These are phyloP conservation scores for Trichosanthes cucumerina DNA, from an alignment of 306 rosid species.

Conservation along the genomic window DNA sequence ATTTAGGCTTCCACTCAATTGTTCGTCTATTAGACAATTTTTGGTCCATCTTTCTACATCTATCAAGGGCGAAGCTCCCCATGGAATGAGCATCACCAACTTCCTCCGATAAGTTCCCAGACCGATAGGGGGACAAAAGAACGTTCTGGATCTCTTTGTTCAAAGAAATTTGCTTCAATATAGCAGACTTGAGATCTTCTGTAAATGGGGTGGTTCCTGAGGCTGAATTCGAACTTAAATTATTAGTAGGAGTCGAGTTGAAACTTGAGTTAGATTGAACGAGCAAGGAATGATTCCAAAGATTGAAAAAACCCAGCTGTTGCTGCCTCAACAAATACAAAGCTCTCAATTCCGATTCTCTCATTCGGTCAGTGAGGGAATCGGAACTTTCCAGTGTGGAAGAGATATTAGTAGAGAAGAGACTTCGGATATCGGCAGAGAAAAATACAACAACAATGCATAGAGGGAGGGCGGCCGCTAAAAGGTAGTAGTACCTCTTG, in stretches of 20 bases:
- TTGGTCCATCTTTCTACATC: constrained; percentile 64
- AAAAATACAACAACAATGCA: constrained; percentile 31
- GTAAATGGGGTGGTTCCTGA: constrained; percentile 1
- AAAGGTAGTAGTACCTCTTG: constrained; percentile 33
- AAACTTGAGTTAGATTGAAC: constrained; percentile 16
- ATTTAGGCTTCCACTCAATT: constrained; percentile 72
- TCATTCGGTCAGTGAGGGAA: constrained; percentile 39
- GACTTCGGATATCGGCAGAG: constrained; percentile 31
- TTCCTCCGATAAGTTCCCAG: constrained; percentile 26
- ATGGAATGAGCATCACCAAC: constrained; percentile 24
- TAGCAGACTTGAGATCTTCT: constrained; percentile 42
- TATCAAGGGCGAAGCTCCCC: constrained; percentile 26
- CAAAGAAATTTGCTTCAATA: constrained; percentile 53
- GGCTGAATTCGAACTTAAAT: constrained; percentile 16
- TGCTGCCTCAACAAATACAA: constrained; percentile 60
- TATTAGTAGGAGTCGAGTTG: constrained; percentile 12
- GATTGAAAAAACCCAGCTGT: constrained; percentile 38
- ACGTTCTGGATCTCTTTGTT: constrained; percentile 64
- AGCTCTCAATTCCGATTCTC: constrained; percentile 77
- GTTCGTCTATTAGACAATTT: constrained; percentile 42
- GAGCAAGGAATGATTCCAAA: constrained; percentile 38
- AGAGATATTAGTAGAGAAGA: constrained; percentile 35
- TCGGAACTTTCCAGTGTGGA: constrained; percentile 12
- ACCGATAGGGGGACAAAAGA: constrained; percentile 45
- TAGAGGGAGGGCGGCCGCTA: constrained; percentile 32